phyloP scores from a whole-genome alignment of 371 early-diverging fungal genomes.

The Circinella minor region DNA sequence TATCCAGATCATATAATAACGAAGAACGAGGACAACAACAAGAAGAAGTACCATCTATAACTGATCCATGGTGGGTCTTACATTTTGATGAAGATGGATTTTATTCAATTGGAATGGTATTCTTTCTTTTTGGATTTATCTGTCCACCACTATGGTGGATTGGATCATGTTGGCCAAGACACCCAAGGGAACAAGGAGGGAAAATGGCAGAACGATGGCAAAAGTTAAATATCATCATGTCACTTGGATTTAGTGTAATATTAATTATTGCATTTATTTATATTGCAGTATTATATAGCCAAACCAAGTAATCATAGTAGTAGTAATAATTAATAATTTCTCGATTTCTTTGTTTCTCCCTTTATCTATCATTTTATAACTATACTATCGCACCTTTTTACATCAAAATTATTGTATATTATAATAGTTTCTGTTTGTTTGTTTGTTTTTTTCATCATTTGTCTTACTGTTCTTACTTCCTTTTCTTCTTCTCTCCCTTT shows the following conservation, averaged over 20 bases:
- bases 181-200: conserved; percentile 32
- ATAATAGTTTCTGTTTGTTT: too few relatives aligned
- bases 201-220: conserved; percentile 55
- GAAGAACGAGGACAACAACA: not conserved
- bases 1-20: not conserved
- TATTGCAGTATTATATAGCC: conserved; percentile 17
- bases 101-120: conserved; percentile 30
- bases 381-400: too few relatives aligned
- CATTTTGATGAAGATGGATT: conserved; percentile 37
- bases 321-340: too few relatives aligned
- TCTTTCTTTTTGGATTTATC: conserved; percentile 49
- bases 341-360: too few relatives aligned
- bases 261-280: conserved; percentile 32
- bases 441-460: too few relatives aligned
- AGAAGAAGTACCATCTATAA: not conserved
- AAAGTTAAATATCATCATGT: conserved; percentile 38
- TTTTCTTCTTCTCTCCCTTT: too few relatives aligned
- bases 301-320: not conserved
- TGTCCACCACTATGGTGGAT: conserved; percentile 52
- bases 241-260: conserved; percentile 44
- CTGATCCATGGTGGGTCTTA: conserved; percentile 32
- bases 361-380: too few relatives aligned
- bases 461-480: too few relatives aligned
- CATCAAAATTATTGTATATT: too few relatives aligned
- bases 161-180: conserved; percentile 41